Evolutionary conservation across 768 basidiomycete genomes (phyloP).

Genomic region (Trametes cingulata): DNA sequence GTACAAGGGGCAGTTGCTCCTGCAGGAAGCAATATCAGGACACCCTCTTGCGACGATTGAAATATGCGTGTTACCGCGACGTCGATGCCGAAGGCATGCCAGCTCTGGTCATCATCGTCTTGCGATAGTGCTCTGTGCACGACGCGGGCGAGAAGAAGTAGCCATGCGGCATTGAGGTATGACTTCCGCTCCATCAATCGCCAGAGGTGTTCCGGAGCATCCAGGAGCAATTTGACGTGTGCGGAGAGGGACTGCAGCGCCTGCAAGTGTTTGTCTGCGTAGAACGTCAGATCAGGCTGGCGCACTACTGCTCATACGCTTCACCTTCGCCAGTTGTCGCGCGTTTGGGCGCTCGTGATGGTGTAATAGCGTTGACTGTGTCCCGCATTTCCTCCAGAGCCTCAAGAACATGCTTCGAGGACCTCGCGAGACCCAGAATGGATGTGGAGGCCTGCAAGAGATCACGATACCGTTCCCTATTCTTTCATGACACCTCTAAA

Average conservation of each 20-base stretch:
- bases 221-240: conserved; percentile 87
- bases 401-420: conserved; percentile 63
- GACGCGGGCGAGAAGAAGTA: conserved; percentile 83
- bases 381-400: conserved; percentile 64
- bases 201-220: conserved; percentile 92
- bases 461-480: conserved; percentile 88
- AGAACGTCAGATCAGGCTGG: background rate
- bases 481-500: conserved; percentile 52
- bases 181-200: conserved; percentile 77
- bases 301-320: conserved; percentile 6
- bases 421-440: conserved; percentile 73
- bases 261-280: conserved; percentile 64
- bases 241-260: conserved; percentile 77
- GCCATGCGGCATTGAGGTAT: conserved; percentile 83
- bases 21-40: conserved; percentile 33
- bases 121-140: conserved; percentile 74
- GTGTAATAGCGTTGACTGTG: conserved; percentile 50
- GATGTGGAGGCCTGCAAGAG: conserved; percentile 83
- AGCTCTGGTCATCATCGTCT: conserved; percentile 54
- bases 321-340: conserved; percentile 45
- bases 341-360: conserved; percentile 45
- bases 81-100: conserved; percentile 61
- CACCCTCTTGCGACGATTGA: background rate
- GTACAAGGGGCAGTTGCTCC: conserved; percentile 86
- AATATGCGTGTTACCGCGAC: conserved; percentile 48